Evolutionary conservation across 2,329 filamentous ascomycete genomes (phyloP).

Genomic region (Camillea tinctor): DNA sequence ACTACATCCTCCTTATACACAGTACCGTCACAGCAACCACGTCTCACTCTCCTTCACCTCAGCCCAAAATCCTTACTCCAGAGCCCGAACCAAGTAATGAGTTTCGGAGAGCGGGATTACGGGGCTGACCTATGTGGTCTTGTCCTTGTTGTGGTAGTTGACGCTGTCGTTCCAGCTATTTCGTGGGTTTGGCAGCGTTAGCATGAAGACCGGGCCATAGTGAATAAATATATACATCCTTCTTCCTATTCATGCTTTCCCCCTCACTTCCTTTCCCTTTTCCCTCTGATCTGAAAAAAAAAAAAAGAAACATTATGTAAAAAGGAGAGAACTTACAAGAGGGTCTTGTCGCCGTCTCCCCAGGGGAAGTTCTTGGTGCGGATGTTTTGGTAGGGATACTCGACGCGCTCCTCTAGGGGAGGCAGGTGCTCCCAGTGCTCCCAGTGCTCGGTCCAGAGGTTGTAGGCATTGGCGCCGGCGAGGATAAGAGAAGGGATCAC

Average conservation of each 20-base stretch:
- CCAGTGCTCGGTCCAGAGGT: slow-evolving; percentile 95
- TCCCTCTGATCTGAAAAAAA: not conserved
- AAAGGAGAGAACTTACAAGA: slow-evolving; percentile 55
- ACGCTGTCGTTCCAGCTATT: slow-evolving; percentile 87
- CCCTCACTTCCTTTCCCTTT: not conserved
- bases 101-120: not conserved
- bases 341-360: slow-evolving; percentile 91
- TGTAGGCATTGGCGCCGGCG: slow-evolving; percentile 78
- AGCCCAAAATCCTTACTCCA: too few species aligned
- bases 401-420: slow-evolving; percentile 82
- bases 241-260: not conserved
- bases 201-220: not conserved
- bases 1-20: too few species aligned
- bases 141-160: slow-evolving; percentile 97
- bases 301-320: not conserved
- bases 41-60: too few species aligned
- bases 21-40: too few species aligned
- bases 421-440: slow-evolving; percentile 86
- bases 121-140: slow-evolving; percentile 46
- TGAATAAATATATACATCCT: slow-evolving; percentile 13
- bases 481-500: slow-evolving; percentile 72
- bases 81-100: not conserved
- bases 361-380: slow-evolving; percentile 93
- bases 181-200: not conserved
- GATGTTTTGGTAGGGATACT: slow-evolving; percentile 98